phyloP scores from a whole-genome alignment of 768 basidiomycete genomes.

The Auriscalpium orientale region DNA sequence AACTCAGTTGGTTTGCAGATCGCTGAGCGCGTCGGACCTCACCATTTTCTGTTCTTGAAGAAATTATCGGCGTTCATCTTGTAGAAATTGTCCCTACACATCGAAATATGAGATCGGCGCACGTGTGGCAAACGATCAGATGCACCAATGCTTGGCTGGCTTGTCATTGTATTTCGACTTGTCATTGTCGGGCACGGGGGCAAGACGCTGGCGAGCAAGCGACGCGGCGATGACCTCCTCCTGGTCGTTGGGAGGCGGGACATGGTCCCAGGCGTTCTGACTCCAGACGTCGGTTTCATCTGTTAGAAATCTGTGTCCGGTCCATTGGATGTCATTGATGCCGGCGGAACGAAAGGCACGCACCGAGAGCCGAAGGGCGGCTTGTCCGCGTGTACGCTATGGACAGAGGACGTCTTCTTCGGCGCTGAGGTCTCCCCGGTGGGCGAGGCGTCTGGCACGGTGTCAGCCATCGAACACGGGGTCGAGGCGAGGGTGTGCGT shows the following conservation, averaged over 20 bases:
- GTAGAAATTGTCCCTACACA: conserved; percentile 87
- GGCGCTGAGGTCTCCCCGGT: neutral
- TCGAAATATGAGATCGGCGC: neutral
- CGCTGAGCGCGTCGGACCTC: conserved; percentile 4
- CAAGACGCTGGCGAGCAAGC: conserved; percentile 57
- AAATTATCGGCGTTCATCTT: conserved; percentile 79
- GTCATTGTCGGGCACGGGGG: conserved; percentile 70
- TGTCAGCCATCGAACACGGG: neutral
- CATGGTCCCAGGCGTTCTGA: conserved; percentile 91
- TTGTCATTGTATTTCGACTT: conserved; percentile 65
- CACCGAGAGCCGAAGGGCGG: conserved; percentile 72
- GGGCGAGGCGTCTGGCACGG: neutral
- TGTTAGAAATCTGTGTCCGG: conserved; percentile 50
- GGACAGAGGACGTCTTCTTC: conserved; percentile 55
- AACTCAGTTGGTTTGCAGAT: neutral
- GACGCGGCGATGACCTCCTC: conserved; percentile 62
- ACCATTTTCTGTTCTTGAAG: conserved; percentile 93
- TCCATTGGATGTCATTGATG: neutral
- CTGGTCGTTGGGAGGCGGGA: conserved; percentile 78
- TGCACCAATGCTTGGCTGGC: conserved; percentile 66
- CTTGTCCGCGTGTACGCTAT: conserved; percentile 43
- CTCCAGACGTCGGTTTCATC: conserved; percentile 70
- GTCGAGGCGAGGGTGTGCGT: no score
- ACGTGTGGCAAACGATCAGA: neutral
- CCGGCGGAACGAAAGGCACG: conserved; percentile 13